Base-by-base conservation (phyloP, 352 stramenopile genomes). In the Lagenidium giganteum region DNA sequence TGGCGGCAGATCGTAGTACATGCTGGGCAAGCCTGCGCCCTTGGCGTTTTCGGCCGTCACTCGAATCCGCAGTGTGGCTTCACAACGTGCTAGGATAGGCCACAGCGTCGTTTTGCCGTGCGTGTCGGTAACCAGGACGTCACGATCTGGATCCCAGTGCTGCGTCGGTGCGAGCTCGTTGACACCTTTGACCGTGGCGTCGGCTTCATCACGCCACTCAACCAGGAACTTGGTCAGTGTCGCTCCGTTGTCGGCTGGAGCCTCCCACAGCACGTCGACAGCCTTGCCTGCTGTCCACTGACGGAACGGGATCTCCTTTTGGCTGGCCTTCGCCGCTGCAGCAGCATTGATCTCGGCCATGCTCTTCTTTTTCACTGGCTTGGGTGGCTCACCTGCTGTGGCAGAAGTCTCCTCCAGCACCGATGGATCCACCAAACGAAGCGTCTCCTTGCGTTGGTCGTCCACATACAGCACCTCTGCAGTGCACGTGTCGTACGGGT, bases 101-200 rank as follows among this genome's bases (percentile, higher is more conserved):
- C 77, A 89, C 14, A 89, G 27, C 0, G 77, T 89, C 5, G 77
- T 86, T 24, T 52, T 76, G n/a, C n/a, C n/a, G n/a, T n/a, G n/a
- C n/a, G n/a, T n/a, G n/a, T n/a, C n/a, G n/a, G n/a, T n/a, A n/a
- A n/a, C n/a, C n/a, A n/a, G n/a, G n/a, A n/a, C n/a, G n/a, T n/a
- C n/a, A n/a, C n/a, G n/a, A n/a, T n/a, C n/a, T n/a, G n/a, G n/a
- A n/a, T n/a, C n/a, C n/a, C n/a, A n/a, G n/a, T n/a, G n/a, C n/a
- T n/a, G n/a, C 14, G 64, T 79, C 8, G 67, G 57, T 5, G 45
- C 28, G 27, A n/a, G 4, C 2, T 12, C 22, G 16, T 31, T n/a
- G n/a, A n/a, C n/a, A n/a, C n/a, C 52, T 0, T 6, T 34, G 18
- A 61, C 26, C n/a, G 54, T 52, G 12, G 68, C 47, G 5, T 66